phyloP scores from a whole-genome alignment of 1,284 basidiomycete genomes.

The Ceratobasidium sp. region DNA sequence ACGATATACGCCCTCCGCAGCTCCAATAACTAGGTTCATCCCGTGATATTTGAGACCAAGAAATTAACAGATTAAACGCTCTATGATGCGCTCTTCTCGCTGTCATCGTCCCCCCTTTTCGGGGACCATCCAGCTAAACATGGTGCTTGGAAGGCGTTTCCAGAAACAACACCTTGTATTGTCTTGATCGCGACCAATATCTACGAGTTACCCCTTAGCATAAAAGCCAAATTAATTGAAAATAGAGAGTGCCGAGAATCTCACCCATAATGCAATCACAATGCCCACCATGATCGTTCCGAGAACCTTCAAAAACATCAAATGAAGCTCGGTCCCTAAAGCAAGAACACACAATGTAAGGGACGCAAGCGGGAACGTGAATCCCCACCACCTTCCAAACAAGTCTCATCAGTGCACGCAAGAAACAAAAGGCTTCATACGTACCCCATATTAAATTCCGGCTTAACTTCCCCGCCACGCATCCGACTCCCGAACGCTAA shows the following conservation, averaged over 20 bases:
- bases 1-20: not conserved
- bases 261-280: slow-evolving; percentile 41
- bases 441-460: slow-evolving; percentile 41
- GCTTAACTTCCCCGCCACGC: slow-evolving; percentile 38
- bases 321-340: slow-evolving; percentile 35
- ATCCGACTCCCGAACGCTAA: slow-evolving; percentile 36
- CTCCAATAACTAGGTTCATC: not conserved
- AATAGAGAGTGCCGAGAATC: not conserved
- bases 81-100: slow-evolving; percentile 25
- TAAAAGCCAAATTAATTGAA: not conserved
- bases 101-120: slow-evolving; percentile 17
- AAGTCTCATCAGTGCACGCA: not conserved
- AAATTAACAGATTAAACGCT: not conserved
- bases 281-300: slow-evolving; percentile 40
- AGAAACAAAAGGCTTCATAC: not conserved
- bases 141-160: slow-evolving; percentile 35
- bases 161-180: slow-evolving; percentile 30
- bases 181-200: slow-evolving; percentile 26
- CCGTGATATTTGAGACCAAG: not conserved
- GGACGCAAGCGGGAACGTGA: slow-evolving; percentile 37
- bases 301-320: slow-evolving; percentile 41
- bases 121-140: slow-evolving; percentile 39
- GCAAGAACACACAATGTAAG: slow-evolving; percentile 38
- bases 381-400: slow-evolving; percentile 34
- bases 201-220: slow-evolving; percentile 2